Base-by-base conservation (phyloP, 2,329 filamentous ascomycete species). In the Phoma sp. region DNA sequence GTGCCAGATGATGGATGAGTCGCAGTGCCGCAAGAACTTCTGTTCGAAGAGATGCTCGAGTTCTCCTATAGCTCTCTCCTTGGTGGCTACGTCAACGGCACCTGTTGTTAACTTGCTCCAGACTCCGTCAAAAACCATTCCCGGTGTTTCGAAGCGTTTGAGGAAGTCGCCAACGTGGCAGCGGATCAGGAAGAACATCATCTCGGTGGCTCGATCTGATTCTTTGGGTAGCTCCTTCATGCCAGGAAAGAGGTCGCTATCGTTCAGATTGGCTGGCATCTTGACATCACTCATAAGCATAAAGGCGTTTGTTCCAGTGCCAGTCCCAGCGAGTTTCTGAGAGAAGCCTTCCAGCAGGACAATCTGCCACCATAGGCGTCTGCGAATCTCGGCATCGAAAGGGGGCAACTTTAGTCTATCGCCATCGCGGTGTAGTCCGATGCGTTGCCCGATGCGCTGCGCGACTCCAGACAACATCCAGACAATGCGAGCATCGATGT, bases 381-480 rank as follows among this genome's bases (percentile, higher is more conserved):
- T 46, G 17, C 85, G 80, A 73, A 87, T 81, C 69, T 87, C 83
- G 3, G 79, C 78, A 51, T 87, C 81, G 57, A 84, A 88, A 0
- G 82, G 78, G 0, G 79, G 79, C 1, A 89, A 64, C 11, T 82
- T 79, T 4, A 87, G 72, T 5, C 62, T 64, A 15, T 74, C 69
- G 71, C 80, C 64, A 81, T 89, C 87, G 5, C 83, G 79, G 61
- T 88, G 85, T 2, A 88, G 75, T 1, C 86, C 86, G 60, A 87
- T 79, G 2, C 83, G 81, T 60, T 86, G 84, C 3, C 80, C 84
- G 32, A 88, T 82, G 5, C 85, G 80, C n/a, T 84, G 77, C 3
- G 83, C 81, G 1, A 88, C 77, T 0, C 86, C 87, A 0, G 84
- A 86, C 59, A 90, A 76, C 32, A 85, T 84, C 85, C 87, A 89